Conservation (phyloP, 2,329 filamentous ascomycete species). For the Ophidiomyces ophidiicola region DNA sequence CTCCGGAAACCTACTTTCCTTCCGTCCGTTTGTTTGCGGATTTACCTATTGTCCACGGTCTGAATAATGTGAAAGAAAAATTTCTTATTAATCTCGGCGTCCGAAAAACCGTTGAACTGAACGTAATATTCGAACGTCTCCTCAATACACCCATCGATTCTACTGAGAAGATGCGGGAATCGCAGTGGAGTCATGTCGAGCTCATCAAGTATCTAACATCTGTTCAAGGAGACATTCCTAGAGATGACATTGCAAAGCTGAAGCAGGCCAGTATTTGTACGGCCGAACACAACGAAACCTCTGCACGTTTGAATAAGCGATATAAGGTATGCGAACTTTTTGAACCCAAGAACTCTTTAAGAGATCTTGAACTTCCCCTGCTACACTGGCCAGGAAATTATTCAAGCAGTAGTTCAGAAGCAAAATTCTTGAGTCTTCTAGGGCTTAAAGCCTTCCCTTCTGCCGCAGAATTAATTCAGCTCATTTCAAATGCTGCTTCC, state of each 20-base stretch:
- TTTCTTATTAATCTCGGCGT: slow-evolving; percentile 74
- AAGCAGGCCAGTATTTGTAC: slow-evolving; percentile 70
- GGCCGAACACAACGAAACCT: slow-evolving; percentile 48
- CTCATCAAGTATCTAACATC: slow-evolving; percentile 88
- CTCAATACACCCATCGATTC: slow-evolving; percentile 47
- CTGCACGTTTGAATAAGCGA: slow-evolving; percentile 44
- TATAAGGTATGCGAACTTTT: slow-evolving; percentile 71
- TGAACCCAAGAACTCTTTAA: slow-evolving; percentile 60
- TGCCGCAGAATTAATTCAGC: slow-evolving; percentile 60
- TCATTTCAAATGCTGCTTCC: slow-evolving; percentile 56
- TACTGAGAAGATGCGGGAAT: slow-evolving; percentile 36
- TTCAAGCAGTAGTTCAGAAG: slow-evolving; percentile 55
- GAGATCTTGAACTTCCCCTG: slow-evolving; percentile 59
- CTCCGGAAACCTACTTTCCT: slow-evolving; percentile 77
- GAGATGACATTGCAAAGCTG: slow-evolving; percentile 66
- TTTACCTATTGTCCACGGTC: slow-evolving; percentile 64
- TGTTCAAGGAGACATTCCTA: slow-evolving; percentile 77
- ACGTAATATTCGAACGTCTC: slow-evolving; percentile 81
- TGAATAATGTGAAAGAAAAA: slow-evolving; percentile 78
- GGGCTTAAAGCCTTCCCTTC: slow-evolving; percentile 62
- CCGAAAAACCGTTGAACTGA: slow-evolving; percentile 86
- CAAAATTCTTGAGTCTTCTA: slow-evolving; percentile 57
- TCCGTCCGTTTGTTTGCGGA: slow-evolving; percentile 94
- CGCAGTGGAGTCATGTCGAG: slow-evolving; percentile 82
- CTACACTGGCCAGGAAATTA: slow-evolving; percentile 72